These are phyloP conservation scores for Dovyalis caffra DNA, from an alignment of 345 rosid species.

Conservation along the genomic window DNA sequence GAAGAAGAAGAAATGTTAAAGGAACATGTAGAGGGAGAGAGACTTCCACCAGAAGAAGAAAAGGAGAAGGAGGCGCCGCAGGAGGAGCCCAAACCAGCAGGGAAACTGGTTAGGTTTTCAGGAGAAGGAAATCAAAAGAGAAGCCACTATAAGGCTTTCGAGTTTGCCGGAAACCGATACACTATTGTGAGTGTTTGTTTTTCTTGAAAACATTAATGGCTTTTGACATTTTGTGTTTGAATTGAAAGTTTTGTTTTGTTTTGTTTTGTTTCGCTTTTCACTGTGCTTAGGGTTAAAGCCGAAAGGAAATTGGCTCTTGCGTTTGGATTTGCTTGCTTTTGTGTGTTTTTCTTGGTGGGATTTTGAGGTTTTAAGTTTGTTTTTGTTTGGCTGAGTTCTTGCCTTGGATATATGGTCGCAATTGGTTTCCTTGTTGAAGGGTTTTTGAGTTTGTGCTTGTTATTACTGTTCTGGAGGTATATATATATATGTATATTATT, in stretches of 20 bases:
- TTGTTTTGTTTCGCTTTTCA: not conserved
- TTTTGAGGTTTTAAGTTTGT: too few relatives aligned
- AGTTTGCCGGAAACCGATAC: slow-evolving; percentile 67
- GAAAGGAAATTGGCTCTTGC: not conserved
- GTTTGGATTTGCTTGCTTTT: not conserved
- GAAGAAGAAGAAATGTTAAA: slow-evolving; percentile 6
- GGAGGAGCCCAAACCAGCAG: slow-evolving; percentile 81
- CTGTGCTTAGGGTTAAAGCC: not conserved
- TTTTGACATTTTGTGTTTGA: not conserved
- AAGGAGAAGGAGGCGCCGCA: slow-evolving; percentile 58
- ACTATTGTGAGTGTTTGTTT: slow-evolving; percentile 40
- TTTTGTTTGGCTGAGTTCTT: too few relatives aligned
- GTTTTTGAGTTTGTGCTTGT: too few relatives aligned
- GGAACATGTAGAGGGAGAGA: not conserved
- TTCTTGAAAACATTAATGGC: too few relatives aligned
- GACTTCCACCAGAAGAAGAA: slow-evolving; percentile 28
- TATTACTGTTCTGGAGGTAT: too few relatives aligned
- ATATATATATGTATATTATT: too few relatives aligned
- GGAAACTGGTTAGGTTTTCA: slow-evolving; percentile 54
- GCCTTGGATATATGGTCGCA: too few relatives aligned
- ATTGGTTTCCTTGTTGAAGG: too few relatives aligned
- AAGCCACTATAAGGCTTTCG: slow-evolving; percentile 62
- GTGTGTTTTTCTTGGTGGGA: too few relatives aligned
- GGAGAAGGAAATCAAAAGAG: slow-evolving; percentile 72
- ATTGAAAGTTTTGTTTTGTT: not conserved